These are phyloP conservation scores for Saraca asoca DNA, from an alignment of 331 rosid species.

Conservation along the genomic window DNA sequence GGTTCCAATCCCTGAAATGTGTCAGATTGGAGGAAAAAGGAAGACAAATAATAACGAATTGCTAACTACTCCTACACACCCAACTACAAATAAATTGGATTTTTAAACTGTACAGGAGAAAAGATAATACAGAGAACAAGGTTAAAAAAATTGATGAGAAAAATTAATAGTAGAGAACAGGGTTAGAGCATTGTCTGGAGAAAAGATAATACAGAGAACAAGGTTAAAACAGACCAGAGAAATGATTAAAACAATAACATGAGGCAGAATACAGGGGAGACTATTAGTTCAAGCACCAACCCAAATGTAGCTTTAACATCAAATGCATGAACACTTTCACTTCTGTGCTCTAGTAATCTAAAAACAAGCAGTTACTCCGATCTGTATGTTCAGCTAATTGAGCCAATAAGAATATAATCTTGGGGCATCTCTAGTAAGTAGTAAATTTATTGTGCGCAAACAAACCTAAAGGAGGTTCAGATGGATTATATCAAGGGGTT, in stretches of 20 bases:
- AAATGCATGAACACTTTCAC: too few relatives aligned
- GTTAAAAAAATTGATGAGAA: constrained; percentile 3
- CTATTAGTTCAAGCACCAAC: background rate
- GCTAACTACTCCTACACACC: constrained; percentile 9
- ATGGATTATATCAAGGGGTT: background rate
- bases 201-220: too few relatives aligned
- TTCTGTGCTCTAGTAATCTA: background rate
- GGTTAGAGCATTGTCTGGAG: too few relatives aligned
- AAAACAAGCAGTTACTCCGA: background rate
- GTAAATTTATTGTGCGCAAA: background rate
- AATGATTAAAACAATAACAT: background rate
- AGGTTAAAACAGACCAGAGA: too few relatives aligned
- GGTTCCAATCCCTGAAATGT: constrained; percentile 61
- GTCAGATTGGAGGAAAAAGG: constrained; percentile 47
- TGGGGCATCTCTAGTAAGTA: background rate
- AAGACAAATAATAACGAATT: background rate
- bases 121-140: constrained; percentile 1
- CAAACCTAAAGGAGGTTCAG: background rate
- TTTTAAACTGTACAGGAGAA: constrained; percentile 19
- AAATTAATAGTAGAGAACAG: background rate
- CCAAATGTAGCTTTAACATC: constrained; percentile 7
- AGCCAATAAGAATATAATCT: background rate
- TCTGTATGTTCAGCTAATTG: background rate
- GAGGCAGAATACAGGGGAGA: constrained; percentile 5
- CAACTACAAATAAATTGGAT: constrained; percentile 29